Percentiles rank a stretch among this genome's conserved stretches.
phyloP scores from a whole-genome alignment of 2,329 filamentous ascomycete species.

The Ustilaginoidea virens region DNA sequence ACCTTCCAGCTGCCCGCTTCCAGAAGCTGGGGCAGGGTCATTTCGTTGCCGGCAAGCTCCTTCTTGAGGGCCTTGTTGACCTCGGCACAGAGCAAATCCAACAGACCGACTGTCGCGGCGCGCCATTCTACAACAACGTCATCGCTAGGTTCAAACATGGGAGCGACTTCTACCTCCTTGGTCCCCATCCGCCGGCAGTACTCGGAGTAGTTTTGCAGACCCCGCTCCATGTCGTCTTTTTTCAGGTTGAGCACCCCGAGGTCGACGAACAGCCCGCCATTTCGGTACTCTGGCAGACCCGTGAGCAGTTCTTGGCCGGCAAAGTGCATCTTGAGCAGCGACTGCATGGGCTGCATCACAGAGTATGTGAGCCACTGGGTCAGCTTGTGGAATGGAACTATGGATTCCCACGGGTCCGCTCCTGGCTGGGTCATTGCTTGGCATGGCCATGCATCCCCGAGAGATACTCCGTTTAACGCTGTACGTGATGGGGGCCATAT shows the following conservation, averaged over 20 bases:
- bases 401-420: constrained; percentile 50
- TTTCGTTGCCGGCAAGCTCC: constrained; percentile 50
- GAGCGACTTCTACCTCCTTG: constrained; percentile 39
- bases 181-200: constrained; percentile 59
- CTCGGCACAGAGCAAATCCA: constrained; percentile 36
- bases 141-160: constrained; percentile 42
- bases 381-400: constrained; percentile 84
- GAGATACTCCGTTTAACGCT: constrained; percentile 67
- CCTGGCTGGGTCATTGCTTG: constrained; percentile 55
- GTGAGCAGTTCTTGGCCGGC: constrained; percentile 70
- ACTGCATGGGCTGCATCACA: constrained; percentile 80
- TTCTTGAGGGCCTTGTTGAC: constrained; percentile 47
- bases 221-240: constrained; percentile 50
- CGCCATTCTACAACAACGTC: constrained; percentile 52
- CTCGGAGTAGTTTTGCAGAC: constrained; percentile 44
- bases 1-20: constrained; percentile 98
- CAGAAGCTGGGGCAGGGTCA: constrained; percentile 75
- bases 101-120: constrained; percentile 44
- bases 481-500: constrained; percentile 88
- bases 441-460: constrained; percentile 93
- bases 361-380: constrained; percentile 94
- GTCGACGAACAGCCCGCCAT: constrained; percentile 77
- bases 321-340: constrained; percentile 65
- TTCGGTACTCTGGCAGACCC: constrained; percentile 81
- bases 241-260: constrained; percentile 70